Percentiles rank a stretch among this genome's conserved stretches.
phyloP scores from a whole-genome alignment of 2,329 filamentous ascomycete genomes.

The Alternaria gansuensis region DNA sequence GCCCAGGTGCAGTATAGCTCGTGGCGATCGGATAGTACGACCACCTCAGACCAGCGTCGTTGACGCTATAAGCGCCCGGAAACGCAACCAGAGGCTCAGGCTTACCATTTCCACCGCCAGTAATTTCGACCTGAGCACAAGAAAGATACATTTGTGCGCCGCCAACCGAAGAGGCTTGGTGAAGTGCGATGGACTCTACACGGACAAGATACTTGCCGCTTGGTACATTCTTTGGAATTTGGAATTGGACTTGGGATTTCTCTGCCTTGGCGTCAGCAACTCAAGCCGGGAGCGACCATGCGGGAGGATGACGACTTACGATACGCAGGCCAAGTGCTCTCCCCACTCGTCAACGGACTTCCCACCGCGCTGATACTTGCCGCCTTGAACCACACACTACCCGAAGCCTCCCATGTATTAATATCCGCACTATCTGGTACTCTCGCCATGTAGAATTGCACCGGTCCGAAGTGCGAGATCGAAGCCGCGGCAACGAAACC shows the following conservation, averaged over 20 bases:
- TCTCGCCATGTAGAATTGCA: conserved; percentile 65
- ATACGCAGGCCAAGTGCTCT: conserved; percentile 43
- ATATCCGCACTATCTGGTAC: conserved; percentile 44
- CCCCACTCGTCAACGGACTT: conserved; percentile 35
- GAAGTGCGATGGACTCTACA: conserved; percentile 58
- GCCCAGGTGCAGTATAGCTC: conserved; percentile 42
- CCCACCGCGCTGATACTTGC: conserved; percentile 36
- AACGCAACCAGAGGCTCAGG: conserved; percentile 54
- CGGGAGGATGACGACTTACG: conserved; percentile 22
- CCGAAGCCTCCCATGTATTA: conserved; percentile 41
- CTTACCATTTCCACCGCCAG: conserved; percentile 49
- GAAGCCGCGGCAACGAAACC: conserved; percentile 57
- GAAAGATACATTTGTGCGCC: conserved; percentile 58
- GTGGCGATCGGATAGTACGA: conserved; percentile 42
- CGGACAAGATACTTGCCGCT: conserved; percentile 57
- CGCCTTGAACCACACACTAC: conserved; percentile 48
- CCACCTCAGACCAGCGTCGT: conserved; percentile 45
- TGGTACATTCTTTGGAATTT: conserved; percentile 51
- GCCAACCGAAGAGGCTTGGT: conserved; percentile 47
- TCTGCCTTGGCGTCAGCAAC: conserved; percentile 19
- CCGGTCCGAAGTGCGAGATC: conserved; percentile 63
- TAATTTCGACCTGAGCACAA: conserved; percentile 58
- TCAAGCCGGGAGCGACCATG: neutral
- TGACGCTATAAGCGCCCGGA: conserved; percentile 52
- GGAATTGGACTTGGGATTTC: conserved; percentile 46